A percentile compares a stretch with the other conserved stretches of the same genome.
Conservation (phyloP, 2,329 filamentous ascomycete species). For the Phaeophleospora eucalypticola region DNA sequence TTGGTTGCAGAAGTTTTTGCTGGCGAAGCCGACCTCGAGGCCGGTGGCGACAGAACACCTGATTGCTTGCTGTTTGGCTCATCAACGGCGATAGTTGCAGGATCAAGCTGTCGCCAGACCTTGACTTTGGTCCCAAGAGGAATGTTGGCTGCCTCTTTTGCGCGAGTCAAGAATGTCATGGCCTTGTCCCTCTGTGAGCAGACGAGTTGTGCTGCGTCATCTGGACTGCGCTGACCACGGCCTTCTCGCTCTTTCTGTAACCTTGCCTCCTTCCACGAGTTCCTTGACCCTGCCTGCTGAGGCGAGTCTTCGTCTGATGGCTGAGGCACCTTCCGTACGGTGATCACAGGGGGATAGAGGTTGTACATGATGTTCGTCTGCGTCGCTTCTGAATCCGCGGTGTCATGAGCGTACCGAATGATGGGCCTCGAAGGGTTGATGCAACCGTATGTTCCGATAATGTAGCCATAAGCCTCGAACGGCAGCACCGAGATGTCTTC, state of each 20-base stretch:
- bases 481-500: slow-evolving; percentile 76
- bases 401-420: slow-evolving; percentile 72
- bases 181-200: slow-evolving; percentile 67
- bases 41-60: slow-evolving; percentile 45
- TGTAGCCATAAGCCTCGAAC: slow-evolving; percentile 72
- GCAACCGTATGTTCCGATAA: slow-evolving; percentile 78
- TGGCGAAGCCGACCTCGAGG: slow-evolving; percentile 36
- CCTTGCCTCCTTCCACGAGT: slow-evolving; percentile 6
- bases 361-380: slow-evolving; percentile 72
- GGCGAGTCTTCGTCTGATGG: slow-evolving; percentile 16
- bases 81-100: slow-evolving; percentile 30
- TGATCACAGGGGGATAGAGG: slow-evolving; percentile 78
- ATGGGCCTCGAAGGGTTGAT: slow-evolving; percentile 65
- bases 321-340: slow-evolving; percentile 71
- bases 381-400: slow-evolving; percentile 53
- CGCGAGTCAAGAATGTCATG: slow-evolving; percentile 69
- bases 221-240: slow-evolving; percentile 22
- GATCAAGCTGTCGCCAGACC: slow-evolving; percentile 63
- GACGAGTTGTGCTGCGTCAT: slow-evolving; percentile 63
- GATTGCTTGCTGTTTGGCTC: slow-evolving; percentile 22
- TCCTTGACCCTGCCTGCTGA: slow-evolving; percentile 37
- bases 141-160: slow-evolving; percentile 66
- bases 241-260: slow-evolving; percentile 14
- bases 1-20: slow-evolving; percentile 42
- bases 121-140: slow-evolving; percentile 69